Base-by-base conservation (phyloP, 257 asterid species). In the Przewalskia tangutica region DNA sequence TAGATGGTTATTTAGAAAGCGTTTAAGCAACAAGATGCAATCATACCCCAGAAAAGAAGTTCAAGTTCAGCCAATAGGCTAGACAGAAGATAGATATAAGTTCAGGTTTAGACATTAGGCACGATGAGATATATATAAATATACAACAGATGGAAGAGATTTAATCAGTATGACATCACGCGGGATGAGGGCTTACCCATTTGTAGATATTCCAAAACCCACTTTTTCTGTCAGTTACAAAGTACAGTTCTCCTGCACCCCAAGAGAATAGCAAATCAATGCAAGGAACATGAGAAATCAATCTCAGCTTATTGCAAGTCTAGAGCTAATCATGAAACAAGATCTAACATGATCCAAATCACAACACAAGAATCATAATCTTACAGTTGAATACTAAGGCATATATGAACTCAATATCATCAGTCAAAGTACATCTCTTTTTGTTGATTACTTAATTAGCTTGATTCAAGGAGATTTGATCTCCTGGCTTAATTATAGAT, bases 121-220 rank as follows among this genome's bases (percentile, higher is more conserved):
- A 11, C 40, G n/a, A 2, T 48, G 44, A 70, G 58, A 44, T 18
- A 5, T 12, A 60, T 20, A 60, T 9, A 60, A 60, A 20, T 70
- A 70, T 18, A 40, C 9, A 38, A 38, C 51, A 42, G 34, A 44
- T 67, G 54, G 38, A 27, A 65, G 18, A 75, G 83, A 81, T 71
- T 58, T 48, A 48, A 23, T 44, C 42, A 73, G 79, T 73, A 46
- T 6, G 44, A 73, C 44, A 73, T 38, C 9, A 59, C 36, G 77
- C 10, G 32, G 77, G 62, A 83, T 67, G 62, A 85, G 56, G 83
- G 73, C 83, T 83, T 88, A 94, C 99, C 99, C 99, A 95, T 94
- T 82, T 91, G 91, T 91, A 86, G 90, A 95, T 90, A 88, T 95
- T 95, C 99, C 99, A 95, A 84, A 94, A 95, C 80, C 99, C 99